Percentiles rank a stretch among this genome's conserved stretches.
These are phyloP conservation scores for Talaromyces nanjingensis DNA, from an alignment of 495 filamentous ascomycete species.

Conservation along the genomic window DNA sequence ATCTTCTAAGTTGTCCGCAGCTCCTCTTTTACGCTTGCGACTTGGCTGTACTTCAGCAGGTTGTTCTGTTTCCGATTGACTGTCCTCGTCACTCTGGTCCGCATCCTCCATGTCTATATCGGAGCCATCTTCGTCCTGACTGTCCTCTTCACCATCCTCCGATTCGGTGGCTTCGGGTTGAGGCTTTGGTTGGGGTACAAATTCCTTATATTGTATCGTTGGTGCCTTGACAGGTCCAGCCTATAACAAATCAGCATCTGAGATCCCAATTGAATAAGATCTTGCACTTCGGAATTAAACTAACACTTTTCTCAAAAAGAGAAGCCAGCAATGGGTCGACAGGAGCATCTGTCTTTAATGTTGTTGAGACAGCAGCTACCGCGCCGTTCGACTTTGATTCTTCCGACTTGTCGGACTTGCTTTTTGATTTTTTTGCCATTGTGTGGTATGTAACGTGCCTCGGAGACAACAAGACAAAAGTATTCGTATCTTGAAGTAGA, in stretches of 20 bases:
- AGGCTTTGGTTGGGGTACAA: constrained; percentile 20
- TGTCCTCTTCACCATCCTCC: constrained; percentile 26
- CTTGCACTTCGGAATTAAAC: constrained; percentile 26
- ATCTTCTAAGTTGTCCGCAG: constrained; percentile 67
- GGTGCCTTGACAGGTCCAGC: constrained; percentile 61
- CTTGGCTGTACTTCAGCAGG: constrained; percentile 33
- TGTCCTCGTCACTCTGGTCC: constrained; percentile 30
- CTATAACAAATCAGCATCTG: constrained; percentile 31
- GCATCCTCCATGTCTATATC: constrained; percentile 39
- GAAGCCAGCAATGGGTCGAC: constrained; percentile 72
- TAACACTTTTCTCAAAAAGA: constrained; percentile 75
- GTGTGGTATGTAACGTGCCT: constrained; percentile 6
- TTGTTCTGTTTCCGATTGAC: constrained; percentile 22
- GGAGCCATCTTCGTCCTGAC: constrained; percentile 27
- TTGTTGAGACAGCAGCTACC: constrained; percentile 20
- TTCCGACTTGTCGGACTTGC: constrained; percentile 18
- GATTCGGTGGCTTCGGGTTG: constrained; percentile 9
- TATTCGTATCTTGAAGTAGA: not conserved
- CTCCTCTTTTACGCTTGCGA: constrained; percentile 71
- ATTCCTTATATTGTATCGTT: constrained; percentile 39
- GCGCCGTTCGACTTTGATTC: constrained; percentile 7
- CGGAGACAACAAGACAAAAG: not conserved
- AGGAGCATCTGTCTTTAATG: constrained; percentile 29
- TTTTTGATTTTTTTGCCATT: constrained; percentile 40
- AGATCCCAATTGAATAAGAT: not conserved